Conservation (phyloP, 2,329 filamentous ascomycete genomes). For the Bertia moriformis region DNA sequence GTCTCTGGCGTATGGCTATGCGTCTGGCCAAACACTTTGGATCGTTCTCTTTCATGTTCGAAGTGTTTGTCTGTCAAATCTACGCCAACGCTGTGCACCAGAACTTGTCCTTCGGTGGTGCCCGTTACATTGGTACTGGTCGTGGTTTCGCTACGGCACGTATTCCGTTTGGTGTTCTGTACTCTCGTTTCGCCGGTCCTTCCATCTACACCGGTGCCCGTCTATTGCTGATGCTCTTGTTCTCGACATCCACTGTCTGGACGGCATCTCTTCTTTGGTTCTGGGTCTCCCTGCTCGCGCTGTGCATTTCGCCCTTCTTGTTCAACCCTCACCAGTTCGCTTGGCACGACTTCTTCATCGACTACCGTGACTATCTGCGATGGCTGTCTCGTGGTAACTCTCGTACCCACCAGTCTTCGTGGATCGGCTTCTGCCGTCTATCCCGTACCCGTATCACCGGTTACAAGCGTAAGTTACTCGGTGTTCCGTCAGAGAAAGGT, state of each 20-base stretch:
- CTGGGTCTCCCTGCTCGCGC: conserved; percentile 80
- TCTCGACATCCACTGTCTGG: conserved; percentile 86
- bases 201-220: conserved; percentile 92
- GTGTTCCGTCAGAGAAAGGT: conserved; percentile 83
- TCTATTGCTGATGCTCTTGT: conserved; percentile 83
- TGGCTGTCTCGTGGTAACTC: conserved; percentile 97
- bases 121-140: conserved; percentile 94
- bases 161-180: conserved; percentile 92
- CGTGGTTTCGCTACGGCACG: conserved; percentile 99
- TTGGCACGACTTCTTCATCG: conserved; percentile 99
- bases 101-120: conserved; percentile 89
- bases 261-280: conserved; percentile 81
- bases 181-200: conserved; percentile 89
- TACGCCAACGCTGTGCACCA: conserved; percentile 93
- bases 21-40: conserved; percentile 92
- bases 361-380: conserved; percentile 92
- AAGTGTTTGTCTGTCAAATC: conserved; percentile 97
- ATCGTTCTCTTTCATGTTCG: conserved; percentile 88
- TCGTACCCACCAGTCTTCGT: conserved; percentile 87
- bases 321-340: conserved; percentile 99
- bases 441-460: conserved; percentile 91
- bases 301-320: conserved; percentile 84
- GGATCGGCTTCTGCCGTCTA: conserved; percentile 92
- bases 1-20: conserved; percentile 76
- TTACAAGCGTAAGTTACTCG: conserved; percentile 91